Evolutionary conservation across 2,329 filamentous ascomycete genomes (phyloP), one percentile per base, ranked within the genome.

Genomic region (Ceratocystiopsis brevicomis): DNA sequence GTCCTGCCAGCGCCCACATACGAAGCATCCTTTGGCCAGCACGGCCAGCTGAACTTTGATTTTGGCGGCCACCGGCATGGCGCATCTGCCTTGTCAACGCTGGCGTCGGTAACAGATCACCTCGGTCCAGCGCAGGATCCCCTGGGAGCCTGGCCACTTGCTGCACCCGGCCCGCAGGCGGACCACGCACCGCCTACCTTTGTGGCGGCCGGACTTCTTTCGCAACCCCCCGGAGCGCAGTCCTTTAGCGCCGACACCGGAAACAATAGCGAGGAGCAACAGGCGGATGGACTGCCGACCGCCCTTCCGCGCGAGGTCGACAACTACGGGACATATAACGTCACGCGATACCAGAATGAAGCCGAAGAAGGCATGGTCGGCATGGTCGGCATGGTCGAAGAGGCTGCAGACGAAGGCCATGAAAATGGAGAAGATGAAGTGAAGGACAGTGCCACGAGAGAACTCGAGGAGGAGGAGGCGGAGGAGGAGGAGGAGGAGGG

Each of bases 341-440:
- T 48, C n/a, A 34, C 43, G n/a, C 51, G 52, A 9, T 52, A 51
- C 41, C 51, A 57, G 18, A 51, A 52, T 41, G 54, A 57, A 17
- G 53, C 51, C 2, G 53, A 56, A 39, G 53, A 55, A 15, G 45
- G 48, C n/a, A 51, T 54, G 39, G 54, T 54, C 15, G 53, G 48
- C n/a, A 51, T 54, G 39, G 54, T 54, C 15, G 53, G 45, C 37
- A 53, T 51, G 43, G 43, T 37, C 1, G 48, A 45, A 1, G 47
- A 50, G 14, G 52, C 48, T 41, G 48, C 44, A 11, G 25, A 30
- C 5, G 51, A 47, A 10, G 52, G 52, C 14, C 46, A 47, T 1
- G 44, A 44, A 4, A 51, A 47, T 4, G 52, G 52, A 13, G 47
- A 47, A 0, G 45, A 43, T 2, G 45, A 45, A 9, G 19, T 42